Evolutionary conservation across 148 eudicot genomes (phyloP), one percentile per base, ranked within the genome.

Genomic region (Rhododendron ovatum): DNA sequence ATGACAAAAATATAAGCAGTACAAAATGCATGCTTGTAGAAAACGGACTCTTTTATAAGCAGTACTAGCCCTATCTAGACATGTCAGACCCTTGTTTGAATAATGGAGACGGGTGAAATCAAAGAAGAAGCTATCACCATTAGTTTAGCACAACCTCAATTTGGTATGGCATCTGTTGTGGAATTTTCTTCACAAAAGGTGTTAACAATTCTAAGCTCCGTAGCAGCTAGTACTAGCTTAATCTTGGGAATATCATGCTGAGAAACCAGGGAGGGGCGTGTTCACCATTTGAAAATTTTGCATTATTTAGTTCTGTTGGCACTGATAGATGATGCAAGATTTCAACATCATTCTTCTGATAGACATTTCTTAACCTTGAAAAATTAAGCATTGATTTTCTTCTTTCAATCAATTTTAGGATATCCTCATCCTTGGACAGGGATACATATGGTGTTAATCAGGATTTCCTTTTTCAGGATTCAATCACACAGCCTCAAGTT

Each of bases 401-500:
- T 30, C 20, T 59, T 1, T 39, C 2, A 71, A 63, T 8, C 78
- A 59, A 33, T 63, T 3, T 47, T 69, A 37, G 7, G 6, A 41
- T 41, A 41, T 61, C 43, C 13, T 81, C 67, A 30, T 39, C 61
- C 43, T 67, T 76, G 4, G 17, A 15, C 30, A 22, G 14, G 22
- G 53, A 12, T 73, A 8, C 26, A 33, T 28, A 50, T 73, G 30
- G 47, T 51, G 20, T 41, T 50, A 55, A 35, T 45, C 67, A 26
- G 43, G 59, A 7, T n/a, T 80, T 86, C 22, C 22, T 53, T 84
- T 24, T 84, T 43, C 92, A 95, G 96, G 94, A 86, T 84, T 55
- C 88, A 51, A 85, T 78, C 84, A 89, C 82, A 87, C 59, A 82
- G 82, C 65, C 81, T 59, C 74, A 83, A 76, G 90, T 89, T 69